Base-by-base conservation (phyloP, 768 basidiomycete species). In the Porphyrellus cyaneotinctus region DNA sequence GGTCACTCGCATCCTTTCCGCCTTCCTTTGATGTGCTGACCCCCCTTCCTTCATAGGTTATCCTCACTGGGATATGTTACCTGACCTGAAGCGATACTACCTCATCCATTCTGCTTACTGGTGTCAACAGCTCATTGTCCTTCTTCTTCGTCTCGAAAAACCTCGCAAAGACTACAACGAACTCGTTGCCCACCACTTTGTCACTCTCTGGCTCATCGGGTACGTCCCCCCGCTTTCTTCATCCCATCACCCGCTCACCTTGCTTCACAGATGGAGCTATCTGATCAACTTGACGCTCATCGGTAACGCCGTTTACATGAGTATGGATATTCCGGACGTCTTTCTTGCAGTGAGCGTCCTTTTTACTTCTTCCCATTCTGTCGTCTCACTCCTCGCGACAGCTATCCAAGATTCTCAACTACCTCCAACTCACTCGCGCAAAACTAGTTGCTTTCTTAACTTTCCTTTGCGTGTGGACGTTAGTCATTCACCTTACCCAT, bases 251-350 rank as follows among this genome's bases (percentile, higher is more conserved):
- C 12, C 12, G 33, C 41, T 58, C 49, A 59, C 32, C 14, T 22
- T 24, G 4, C 39, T 38, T 36, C 32, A 22, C 64, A 92, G 91
- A 33, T 91, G 91, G 90, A 92, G 90, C 59, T 91, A 92, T 63
- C 59, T 85, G 30, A 55, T 84, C 58, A 94, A 91, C 70, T 38
- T 92, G 47, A 97, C 94, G 0, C 70, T 81, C 47, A 94, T 98
- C 38, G 97, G 97, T 11, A 88, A 90, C 58, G 87, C 93, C 6
- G 81, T 99, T 26, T 98, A 87, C 62, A 78, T 95, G 72, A 97
- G 93, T 67, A 98, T 98, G 97, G 97, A 99, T 73, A 77, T 95
- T 18, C 92, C 95, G 0, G 97, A 99, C 65, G 72, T 83, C 31
- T 90, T 88, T 70, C 76, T 99, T 13, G 93, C 91, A 13, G 87